A percentile compares a stretch with the other conserved stretches of the same genome.
Evolutionary conservation across 176 grass and related monocot species (phyloP).

Genomic region (Carex kokanica): DNA sequence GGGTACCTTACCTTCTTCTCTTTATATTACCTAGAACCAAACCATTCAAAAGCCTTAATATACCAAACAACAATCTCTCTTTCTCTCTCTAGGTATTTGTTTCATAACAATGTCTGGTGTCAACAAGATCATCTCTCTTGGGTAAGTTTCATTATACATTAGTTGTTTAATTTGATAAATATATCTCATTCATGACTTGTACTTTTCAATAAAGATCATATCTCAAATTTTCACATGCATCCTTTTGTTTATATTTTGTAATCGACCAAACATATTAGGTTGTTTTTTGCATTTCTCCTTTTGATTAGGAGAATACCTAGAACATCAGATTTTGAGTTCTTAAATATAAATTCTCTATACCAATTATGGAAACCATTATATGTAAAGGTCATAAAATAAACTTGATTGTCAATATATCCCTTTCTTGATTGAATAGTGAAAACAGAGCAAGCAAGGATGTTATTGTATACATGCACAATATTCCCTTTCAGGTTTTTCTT

Average conservation of each 20-base stretch:
- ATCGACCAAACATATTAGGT: not conserved
- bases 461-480: not conserved
- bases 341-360: not conserved
- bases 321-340: not conserved
- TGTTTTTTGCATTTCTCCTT: not conserved
- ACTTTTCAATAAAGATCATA: not conserved
- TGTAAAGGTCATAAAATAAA: not conserved
- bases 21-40: constrained; percentile 5
- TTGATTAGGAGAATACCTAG: not conserved
- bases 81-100: not conserved
- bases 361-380: not conserved
- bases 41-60: not conserved
- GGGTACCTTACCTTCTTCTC: not conserved
- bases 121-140: constrained; percentile 15
- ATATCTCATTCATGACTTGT: not conserved
- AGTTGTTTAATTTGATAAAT: not conserved
- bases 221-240: not conserved
- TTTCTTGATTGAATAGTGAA: too few relatives aligned
- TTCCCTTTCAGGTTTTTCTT: not conserved
- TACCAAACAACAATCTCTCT: not conserved
- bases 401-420: not conserved
- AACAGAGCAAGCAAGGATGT: not conserved
- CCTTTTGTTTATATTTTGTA: not conserved
- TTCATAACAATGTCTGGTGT: constrained; percentile 15
- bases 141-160: not conserved